A percentile compares a stretch with the other conserved stretches of the same genome.
These are phyloP conservation scores for Xylaria cubensis DNA, from an alignment of 495 filamentous ascomycete species.

Conservation along the genomic window DNA sequence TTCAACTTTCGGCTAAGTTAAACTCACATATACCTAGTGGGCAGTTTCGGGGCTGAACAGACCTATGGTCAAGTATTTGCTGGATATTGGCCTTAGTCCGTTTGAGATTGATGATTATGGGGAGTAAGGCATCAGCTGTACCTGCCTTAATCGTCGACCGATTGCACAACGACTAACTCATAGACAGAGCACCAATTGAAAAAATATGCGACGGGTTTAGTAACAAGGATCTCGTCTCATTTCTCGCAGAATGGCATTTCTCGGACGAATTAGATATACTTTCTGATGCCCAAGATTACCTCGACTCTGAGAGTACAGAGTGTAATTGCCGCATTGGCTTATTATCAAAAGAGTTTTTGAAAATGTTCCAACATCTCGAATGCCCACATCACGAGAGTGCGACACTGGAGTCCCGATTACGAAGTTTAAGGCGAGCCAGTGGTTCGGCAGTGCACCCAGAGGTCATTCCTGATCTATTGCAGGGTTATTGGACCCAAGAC, in stretches of 20 bases:
- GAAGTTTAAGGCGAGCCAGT: neutral
- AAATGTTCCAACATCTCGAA: neutral
- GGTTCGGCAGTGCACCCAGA: neutral
- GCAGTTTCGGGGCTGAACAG: neutral
- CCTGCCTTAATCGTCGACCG: too few species aligned
- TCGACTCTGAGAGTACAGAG: neutral
- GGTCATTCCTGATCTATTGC: neutral
- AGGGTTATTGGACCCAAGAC: neutral
- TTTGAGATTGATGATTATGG: neutral
- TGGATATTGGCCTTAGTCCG: neutral
- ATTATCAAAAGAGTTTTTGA: neutral
- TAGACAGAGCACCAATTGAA: neutral
- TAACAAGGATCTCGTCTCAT: neutral
- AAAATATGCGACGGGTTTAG: too few species aligned
- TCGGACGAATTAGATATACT: neutral
- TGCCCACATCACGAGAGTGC: neutral
- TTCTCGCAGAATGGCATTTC: neutral
- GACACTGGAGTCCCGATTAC: neutral
- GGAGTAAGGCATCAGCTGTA: neutral
- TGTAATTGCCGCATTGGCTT: neutral
- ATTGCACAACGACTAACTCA: neutral
- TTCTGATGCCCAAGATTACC: neutral
- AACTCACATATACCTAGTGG: neutral
- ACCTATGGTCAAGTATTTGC: slow-evolving; percentile 14
- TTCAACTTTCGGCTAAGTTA: neutral